A percentile compares a stretch with the other conserved stretches of the same genome.
Evolutionary conservation across 768 basidiomycete species (phyloP).

Genomic region (Tylopilus sp.): DNA sequence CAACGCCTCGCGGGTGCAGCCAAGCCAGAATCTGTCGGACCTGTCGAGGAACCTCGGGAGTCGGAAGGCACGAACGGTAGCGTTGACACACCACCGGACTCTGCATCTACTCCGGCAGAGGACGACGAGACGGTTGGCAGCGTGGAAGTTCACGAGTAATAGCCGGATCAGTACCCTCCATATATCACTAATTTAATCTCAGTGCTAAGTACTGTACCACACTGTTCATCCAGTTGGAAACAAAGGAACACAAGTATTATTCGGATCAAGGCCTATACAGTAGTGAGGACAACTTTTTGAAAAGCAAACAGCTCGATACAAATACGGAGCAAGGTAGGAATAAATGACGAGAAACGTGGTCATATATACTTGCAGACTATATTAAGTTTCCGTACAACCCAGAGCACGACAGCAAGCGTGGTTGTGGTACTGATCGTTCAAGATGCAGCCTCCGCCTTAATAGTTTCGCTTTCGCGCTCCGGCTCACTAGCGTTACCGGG

Average conservation of each 20-base stretch:
- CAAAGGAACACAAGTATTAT: conserved; percentile 28
- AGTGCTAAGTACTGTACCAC: conserved; percentile 18
- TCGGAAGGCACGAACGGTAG: conserved; percentile 37
- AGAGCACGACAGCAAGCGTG: conserved; percentile 23
- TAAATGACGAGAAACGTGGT: conserved; percentile 35
- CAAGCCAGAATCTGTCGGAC: conserved; percentile 39
- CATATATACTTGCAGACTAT: conserved; percentile 32
- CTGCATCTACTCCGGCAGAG: conserved; percentile 40
- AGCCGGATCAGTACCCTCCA: conserved; percentile 6
- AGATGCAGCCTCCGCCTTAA: conserved; percentile 60
- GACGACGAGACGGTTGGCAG: conserved; percentile 42
- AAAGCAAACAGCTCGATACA: conserved; percentile 34
- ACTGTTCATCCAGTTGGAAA: conserved; percentile 11
- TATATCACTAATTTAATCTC: conserved; percentile 16
- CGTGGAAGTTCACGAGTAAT: conserved; percentile 33
- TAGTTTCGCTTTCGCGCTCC: conserved; percentile 59
- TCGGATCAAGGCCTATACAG: conserved; percentile 32
- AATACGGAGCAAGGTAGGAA: conserved; percentile 37
- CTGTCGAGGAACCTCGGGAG: conserved; percentile 25
- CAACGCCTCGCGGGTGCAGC: conserved; percentile 48
- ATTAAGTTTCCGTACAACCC: conserved; percentile 30
- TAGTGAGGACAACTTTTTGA: conserved; percentile 35
- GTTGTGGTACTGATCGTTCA: conserved; percentile 21
- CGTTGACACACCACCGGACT: conserved; percentile 44
- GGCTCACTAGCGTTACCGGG: conserved; percentile 53